A percentile compares a stretch with the other conserved stretches of the same genome.
Evolutionary conservation across 1,284 basidiomycete genomes (phyloP).

Genomic region (Microbotryomycetes sp.): DNA sequence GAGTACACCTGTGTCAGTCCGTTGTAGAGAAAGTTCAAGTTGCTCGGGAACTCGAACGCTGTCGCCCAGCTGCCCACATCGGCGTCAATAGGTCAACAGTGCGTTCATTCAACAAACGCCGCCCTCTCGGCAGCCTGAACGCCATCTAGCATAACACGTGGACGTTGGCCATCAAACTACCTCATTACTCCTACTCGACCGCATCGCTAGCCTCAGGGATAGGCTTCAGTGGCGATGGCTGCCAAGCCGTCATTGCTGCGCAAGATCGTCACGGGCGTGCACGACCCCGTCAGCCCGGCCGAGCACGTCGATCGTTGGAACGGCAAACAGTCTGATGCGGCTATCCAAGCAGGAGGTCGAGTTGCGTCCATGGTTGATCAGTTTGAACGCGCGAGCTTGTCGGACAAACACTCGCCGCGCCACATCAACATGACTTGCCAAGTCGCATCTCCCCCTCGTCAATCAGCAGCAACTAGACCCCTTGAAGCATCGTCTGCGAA

Average conservation of each 20-base stretch:
- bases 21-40: too few species aligned
- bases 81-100: too few species aligned
- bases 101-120: not conserved
- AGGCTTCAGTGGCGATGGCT: too few species aligned
- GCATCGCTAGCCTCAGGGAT: too few species aligned
- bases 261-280: conserved; percentile 16
- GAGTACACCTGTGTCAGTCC: too few species aligned
- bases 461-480: not conserved
- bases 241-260: not conserved
- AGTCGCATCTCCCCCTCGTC: not conserved
- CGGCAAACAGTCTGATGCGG: not conserved
- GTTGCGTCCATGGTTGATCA: conserved; percentile 21
- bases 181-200: too few species aligned
- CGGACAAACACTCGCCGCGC: not conserved
- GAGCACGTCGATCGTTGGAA: conserved; percentile 11
- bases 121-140: not conserved
- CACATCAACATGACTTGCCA: too few species aligned
- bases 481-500: not conserved
- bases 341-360: not conserved
- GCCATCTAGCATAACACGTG: too few species aligned
- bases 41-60: too few species aligned
- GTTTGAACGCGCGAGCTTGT: conserved; percentile 9
- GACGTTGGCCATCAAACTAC: not conserved
- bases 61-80: too few species aligned
- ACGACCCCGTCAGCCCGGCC: conserved; percentile 2